These are phyloP conservation scores for Styphnolobium japonicum DNA, from an alignment of 306 rosid species.

Conservation along the genomic window DNA sequence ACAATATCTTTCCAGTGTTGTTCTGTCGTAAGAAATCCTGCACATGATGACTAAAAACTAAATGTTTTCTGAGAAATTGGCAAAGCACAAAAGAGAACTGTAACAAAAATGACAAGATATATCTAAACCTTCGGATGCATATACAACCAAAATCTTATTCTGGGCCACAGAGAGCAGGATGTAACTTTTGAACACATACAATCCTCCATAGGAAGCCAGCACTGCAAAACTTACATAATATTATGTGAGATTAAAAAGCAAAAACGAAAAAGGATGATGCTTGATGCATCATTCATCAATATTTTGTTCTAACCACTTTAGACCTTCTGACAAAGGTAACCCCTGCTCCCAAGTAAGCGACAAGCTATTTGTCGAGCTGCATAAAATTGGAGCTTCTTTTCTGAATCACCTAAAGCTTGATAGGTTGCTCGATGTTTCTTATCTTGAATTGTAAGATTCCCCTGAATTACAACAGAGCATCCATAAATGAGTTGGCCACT, in stretches of 20 bases:
- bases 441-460: conserved; percentile 55
- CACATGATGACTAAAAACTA: conserved; percentile 4
- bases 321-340: conserved; percentile 96
- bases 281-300: not conserved
- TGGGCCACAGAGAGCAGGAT: conserved; percentile 52
- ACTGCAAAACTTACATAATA: conserved; percentile 43
- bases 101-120: conserved; percentile 4
- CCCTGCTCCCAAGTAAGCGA: conserved; percentile 87
- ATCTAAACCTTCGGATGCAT: conserved; percentile 91
- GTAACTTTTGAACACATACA: conserved; percentile 75
- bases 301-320: not conserved
- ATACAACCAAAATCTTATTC: conserved; percentile 84
- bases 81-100: not conserved
- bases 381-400: conserved; percentile 71
- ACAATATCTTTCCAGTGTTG: conserved; percentile 86
- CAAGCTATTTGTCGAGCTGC: conserved; percentile 96
- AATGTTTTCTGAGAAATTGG: not conserved
- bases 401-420: conserved; percentile 71
- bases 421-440: conserved; percentile 85
- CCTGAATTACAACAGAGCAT: conserved; percentile 39
- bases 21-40: conserved; percentile 94
- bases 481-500: not conserved
- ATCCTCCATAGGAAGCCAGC: conserved; percentile 91
- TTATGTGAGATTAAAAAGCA: not conserved
- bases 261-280: not conserved